Evolutionary conservation across 2,329 filamentous ascomycete species (phyloP), one percentile per base, ranked within the genome.

Genomic region (Pestalotiopsis sp.): DNA sequence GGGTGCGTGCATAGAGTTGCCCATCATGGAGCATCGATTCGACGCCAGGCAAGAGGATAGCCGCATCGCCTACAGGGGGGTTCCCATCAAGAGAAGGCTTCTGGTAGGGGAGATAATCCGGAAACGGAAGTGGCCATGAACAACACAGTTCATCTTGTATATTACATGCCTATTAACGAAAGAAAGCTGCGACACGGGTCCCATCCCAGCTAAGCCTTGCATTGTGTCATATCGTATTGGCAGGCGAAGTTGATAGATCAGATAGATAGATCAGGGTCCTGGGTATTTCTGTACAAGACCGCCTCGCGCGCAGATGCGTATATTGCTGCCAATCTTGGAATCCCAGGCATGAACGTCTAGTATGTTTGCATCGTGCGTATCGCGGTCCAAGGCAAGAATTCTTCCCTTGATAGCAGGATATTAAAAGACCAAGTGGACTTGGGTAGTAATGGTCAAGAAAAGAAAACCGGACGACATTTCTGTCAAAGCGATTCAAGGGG

Each of bases 1-100:
- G 65, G 65, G 23, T 60, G 65, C 65, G 45, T 67, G 65, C 65
- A 67, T 67, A 66, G 36, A 64, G 20, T 23, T 65, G 49, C n/a
- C 14, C n/a, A 36, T 62, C 14, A 36, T 41, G 31, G 63, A 27
- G 52, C 39, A n/a, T 56, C 63, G 45, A 65, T 65, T 65, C 63
- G 63, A 56, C 63, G 63, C 63, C 61, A 31, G 27, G 61, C 36
- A 41, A 25, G 45, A 56, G 63, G 63, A 23, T 57, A 65, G 63
- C 49, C 49, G 63, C 63, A 65, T 65, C 41, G 45, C 3, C 45
- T 36, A 52, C 45, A 17, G n/a, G 13, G 39, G 39, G 17, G 17
- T n/a, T 14, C 45, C 14, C 17, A n/a, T 52, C 45, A 17, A 52
- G 45, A n/a, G 45, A n/a, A 52, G n/a, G 45, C 41, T 13, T 45